Evolutionary conservation across 495 filamentous ascomycete genomes (phyloP).

Genomic region (Neurospora sp.): DNA sequence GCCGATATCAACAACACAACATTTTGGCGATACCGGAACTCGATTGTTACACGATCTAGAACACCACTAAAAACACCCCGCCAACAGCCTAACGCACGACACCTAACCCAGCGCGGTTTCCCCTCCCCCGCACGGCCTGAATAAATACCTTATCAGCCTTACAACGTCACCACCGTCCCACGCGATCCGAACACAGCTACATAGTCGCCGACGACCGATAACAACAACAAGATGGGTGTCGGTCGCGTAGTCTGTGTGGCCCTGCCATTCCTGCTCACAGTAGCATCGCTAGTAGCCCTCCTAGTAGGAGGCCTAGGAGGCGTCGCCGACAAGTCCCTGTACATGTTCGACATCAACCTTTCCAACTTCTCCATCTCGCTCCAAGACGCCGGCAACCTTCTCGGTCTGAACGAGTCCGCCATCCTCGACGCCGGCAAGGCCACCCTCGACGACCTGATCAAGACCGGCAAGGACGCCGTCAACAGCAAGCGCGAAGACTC

Average conservation of each 20-base stretch:
- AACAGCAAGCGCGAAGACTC: slow-evolving; percentile 3
- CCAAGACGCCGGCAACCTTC: slow-evolving; percentile 8
- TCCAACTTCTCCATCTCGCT: slow-evolving; percentile 35
- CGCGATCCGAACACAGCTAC: background rate
- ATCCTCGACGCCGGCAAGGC: background rate
- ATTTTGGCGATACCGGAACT: background rate
- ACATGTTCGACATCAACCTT: slow-evolving; percentile 61
- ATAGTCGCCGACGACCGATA: background rate
- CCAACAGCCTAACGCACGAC: background rate
- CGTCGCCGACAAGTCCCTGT: slow-evolving; percentile 55
- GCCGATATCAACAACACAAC: background rate
- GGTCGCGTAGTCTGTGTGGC: slow-evolving; percentile 74
- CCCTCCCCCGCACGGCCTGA: background rate
- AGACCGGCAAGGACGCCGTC: background rate
- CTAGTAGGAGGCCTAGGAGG: slow-evolving; percentile 64
- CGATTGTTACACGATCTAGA: background rate
- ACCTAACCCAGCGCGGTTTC: background rate
- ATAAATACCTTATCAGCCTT: background rate
- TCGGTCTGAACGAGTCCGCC: slow-evolving; percentile 4
- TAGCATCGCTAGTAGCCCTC: slow-evolving; percentile 61
- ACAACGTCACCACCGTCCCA: background rate
- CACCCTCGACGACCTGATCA: slow-evolving; percentile 2
- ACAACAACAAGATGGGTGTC: slow-evolving; percentile 24
- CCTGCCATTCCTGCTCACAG: slow-evolving; percentile 64
- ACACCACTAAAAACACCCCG: background rate